Percentiles rank a stretch among this genome's conserved stretches.
These are phyloP conservation scores for Suillus americanus DNA, from an alignment of 768 basidiomycete species.

Conservation along the genomic window DNA sequence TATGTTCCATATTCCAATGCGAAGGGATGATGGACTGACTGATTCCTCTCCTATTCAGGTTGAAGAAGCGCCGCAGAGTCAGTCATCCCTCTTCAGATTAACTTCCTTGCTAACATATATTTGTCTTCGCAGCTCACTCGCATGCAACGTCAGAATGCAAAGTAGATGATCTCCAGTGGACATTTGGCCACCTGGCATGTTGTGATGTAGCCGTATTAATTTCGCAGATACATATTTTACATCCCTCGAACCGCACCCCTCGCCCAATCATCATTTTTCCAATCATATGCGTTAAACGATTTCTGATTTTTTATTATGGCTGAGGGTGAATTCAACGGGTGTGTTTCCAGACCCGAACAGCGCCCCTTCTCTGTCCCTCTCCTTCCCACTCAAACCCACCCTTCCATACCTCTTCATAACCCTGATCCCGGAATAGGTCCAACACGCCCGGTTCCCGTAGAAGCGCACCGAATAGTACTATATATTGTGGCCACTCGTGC, in stretches of 20 bases:
- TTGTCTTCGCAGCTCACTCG: slow-evolving; percentile 43
- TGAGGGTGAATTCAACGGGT: neutral
- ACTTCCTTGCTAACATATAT: slow-evolving; percentile 16
- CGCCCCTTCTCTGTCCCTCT: slow-evolving; percentile 57
- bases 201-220: neutral
- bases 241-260: neutral
- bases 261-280: neutral
- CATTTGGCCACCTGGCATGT: neutral
- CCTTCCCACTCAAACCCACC: slow-evolving; percentile 78
- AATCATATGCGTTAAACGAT: neutral
- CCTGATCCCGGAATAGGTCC: slow-evolving; percentile 45
- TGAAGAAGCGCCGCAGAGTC: slow-evolving; percentile 90
- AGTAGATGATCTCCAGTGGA: slow-evolving; percentile 18
- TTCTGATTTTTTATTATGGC: neutral
- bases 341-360: slow-evolving; percentile 66
- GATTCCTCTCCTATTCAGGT: slow-evolving; percentile 40
- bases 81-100: slow-evolving; percentile 23
- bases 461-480: slow-evolving; percentile 84
- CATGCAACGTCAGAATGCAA: slow-evolving; percentile 28
- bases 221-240: neutral
- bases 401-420: slow-evolving; percentile 66
- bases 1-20: slow-evolving; percentile 39
- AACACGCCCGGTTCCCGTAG: slow-evolving; percentile 52
- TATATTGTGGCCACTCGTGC: slow-evolving; percentile 79
- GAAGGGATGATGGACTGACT: slow-evolving; percentile 7